A percentile compares a stretch with the other conserved stretches of the same genome.
Evolutionary conservation across 148 eudicot species (phyloP).

Genomic region (Camellia granthamiana): DNA sequence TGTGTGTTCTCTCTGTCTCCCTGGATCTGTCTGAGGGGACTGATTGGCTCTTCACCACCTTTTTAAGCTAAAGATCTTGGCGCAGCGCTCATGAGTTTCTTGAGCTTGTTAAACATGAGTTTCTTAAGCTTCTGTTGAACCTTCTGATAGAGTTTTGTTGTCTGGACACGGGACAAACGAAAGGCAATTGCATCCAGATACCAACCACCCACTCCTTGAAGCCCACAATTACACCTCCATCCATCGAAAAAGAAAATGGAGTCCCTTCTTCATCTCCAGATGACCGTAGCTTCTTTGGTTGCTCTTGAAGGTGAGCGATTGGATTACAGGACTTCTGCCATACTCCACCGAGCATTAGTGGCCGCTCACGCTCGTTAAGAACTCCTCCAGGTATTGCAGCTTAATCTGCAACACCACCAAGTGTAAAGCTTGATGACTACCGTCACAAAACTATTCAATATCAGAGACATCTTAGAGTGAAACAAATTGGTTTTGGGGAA

Average conservation of each 20-base stretch:
- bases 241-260: conserved; percentile 52
- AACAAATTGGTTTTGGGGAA: conserved; percentile 12
- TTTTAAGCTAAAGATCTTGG: conserved; percentile 17
- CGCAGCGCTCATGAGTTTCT: conserved; percentile 40
- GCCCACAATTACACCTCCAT: conserved; percentile 55
- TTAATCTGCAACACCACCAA: conserved; percentile 35
- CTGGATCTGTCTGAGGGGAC: no score
- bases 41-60: conserved; percentile 13
- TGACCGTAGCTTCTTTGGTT: conserved; percentile 60
- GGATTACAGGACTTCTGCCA: conserved; percentile 49
- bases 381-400: conserved; percentile 62
- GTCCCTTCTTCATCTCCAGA: conserved; percentile 62
- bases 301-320: conserved; percentile 57
- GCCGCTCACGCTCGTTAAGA: conserved; percentile 48
- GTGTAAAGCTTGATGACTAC: no score
- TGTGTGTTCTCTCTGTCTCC: no score
- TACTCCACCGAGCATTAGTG: conserved; percentile 54
- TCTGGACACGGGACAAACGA: conserved; percentile 23
- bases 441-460: no score
- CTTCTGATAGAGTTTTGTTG: conserved; percentile 27
- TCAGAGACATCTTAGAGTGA: conserved; percentile 22
- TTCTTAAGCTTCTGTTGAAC: conserved; percentile 40
- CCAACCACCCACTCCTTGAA: conserved; percentile 69
- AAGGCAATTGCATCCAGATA: conserved; percentile 65
- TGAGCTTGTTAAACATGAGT: conserved; percentile 34